Evolutionary conservation across 139 green algal species (phyloP), one percentile per base, ranked within the genome.

Genomic region (Zygnema cylindricum): DNA sequence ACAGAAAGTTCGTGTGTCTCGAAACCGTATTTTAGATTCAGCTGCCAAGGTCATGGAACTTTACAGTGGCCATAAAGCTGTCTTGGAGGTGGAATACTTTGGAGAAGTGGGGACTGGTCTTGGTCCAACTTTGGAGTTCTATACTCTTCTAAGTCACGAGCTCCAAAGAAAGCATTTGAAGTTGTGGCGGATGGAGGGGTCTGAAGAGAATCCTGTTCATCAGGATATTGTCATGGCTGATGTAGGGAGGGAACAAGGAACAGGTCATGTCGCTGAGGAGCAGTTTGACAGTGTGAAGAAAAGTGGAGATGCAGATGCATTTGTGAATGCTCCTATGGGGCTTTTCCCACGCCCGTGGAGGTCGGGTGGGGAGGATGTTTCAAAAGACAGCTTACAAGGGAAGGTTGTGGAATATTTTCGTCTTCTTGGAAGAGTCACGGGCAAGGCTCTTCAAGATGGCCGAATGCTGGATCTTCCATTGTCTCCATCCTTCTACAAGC

Each of bases 51-150:
- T 98, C 69, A 91, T 95, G 75, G 91, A 94, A 39, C 49, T 92
- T 25, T 94, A 94, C 76, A 83, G 88, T 49, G 69, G 55, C 30
- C 87, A 91, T 35, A 93, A 89, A 82, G 89, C 91, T 11, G 84
- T 93, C 49, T 83, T 95, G 7, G 96, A 98, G 92, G 92, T 99
- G 33, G 96, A 99, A 92, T 99, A 97, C 93, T 98, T 98, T 87
- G 93, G 93, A 23, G 97, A 99, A 92, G 87, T 96, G 39, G 97
- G 97, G 85, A 98, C 96, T 1, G 97, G 97, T 23, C 94, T 98
- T 77, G 97, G 97, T 1, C 97, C 97, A 63, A 99, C 97, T 2
- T 95, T 99, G 55, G 97, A 99, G 93, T 99, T 99, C 90, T 99
- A 98, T 94, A 98, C 97, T 35, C 94, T 99, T 84, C 90, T 99